phyloP scores from a whole-genome alignment of 2,329 filamentous ascomycete genomes.

The Aspergillus hortae region DNA sequence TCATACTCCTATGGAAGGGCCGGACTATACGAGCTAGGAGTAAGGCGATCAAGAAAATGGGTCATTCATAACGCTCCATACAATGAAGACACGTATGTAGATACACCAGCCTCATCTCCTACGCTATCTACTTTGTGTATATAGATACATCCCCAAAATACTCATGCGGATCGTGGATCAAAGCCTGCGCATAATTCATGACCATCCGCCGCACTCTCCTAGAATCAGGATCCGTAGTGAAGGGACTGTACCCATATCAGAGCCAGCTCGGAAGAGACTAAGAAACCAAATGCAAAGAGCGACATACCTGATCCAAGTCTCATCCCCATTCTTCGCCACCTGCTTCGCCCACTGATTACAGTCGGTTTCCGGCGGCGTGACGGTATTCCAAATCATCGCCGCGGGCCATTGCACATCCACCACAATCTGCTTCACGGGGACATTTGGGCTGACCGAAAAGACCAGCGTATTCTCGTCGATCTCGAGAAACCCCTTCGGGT shows the following conservation, averaged over 20 bases:
- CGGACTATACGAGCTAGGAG: conserved; percentile 24
- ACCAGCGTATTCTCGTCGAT: conserved; percentile 37
- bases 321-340: conserved; percentile 10
- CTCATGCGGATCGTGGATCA: conserved; percentile 14
- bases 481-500: conserved; percentile 34
- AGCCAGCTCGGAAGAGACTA: no score
- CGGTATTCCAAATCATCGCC: conserved; percentile 26
- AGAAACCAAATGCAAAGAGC: no score
- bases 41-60: conserved; percentile 8
- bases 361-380: conserved; percentile 7
- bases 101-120: neutral
- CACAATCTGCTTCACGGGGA: conserved; percentile 37
- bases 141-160: conserved; percentile 19
- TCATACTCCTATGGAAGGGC: conserved; percentile 37
- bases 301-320: conserved; percentile 18
- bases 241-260: conserved; percentile 6
- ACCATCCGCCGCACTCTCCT: conserved; percentile 19
- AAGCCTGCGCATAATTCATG: conserved; percentile 13
- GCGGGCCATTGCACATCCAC: conserved; percentile 37
- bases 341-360: conserved; percentile 12
- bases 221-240: conserved; percentile 21
- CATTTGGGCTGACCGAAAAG: conserved; percentile 31
- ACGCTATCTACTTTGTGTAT: conserved; percentile 11
- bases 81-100: neutral
- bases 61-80: neutral